Conservation (phyloP, 192 early-diverging fungal species). For the Powellomyces hirtus region DNA sequence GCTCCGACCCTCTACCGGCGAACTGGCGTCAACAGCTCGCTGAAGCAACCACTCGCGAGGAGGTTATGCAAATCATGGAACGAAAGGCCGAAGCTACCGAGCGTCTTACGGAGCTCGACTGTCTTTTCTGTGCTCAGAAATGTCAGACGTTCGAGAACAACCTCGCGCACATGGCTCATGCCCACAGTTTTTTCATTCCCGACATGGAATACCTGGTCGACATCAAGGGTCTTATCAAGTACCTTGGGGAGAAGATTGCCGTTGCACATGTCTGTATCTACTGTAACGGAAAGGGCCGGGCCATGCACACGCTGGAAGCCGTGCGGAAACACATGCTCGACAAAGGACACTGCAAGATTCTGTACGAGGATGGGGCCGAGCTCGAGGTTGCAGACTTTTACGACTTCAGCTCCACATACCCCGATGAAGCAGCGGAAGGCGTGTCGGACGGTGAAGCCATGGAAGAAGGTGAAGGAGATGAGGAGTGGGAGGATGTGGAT, state of each 20-base stretch:
- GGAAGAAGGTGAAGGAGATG: not conserved
- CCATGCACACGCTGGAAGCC: constrained; percentile 79
- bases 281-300: constrained; percentile 89
- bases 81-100: constrained; percentile 73
- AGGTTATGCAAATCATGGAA: constrained; percentile 71
- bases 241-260: constrained; percentile 91
- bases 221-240: constrained; percentile 81
- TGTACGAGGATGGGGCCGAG: constrained; percentile 91
- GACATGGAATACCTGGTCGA: constrained; percentile 93
- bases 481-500: constrained; percentile 34
- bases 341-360: constrained; percentile 96
- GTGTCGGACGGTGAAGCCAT: constrained; percentile 40
- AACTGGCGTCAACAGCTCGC: constrained; percentile 45
- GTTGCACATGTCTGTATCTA: constrained; percentile 94
- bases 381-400: constrained; percentile 94
- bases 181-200: constrained; percentile 95
- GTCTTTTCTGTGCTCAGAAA: constrained; percentile 84
- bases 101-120: constrained; percentile 71
- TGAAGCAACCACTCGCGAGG: constrained; percentile 56
- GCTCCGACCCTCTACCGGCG: not conserved
- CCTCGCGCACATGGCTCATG: constrained; percentile 87
- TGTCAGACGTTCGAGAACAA: constrained; percentile 54
- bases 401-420: constrained; percentile 88
- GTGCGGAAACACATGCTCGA: constrained; percentile 93
- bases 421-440: constrained; percentile 55